phyloP scores from a whole-genome alignment of 2,329 filamentous ascomycete species.

The Colletotrichum musae region DNA sequence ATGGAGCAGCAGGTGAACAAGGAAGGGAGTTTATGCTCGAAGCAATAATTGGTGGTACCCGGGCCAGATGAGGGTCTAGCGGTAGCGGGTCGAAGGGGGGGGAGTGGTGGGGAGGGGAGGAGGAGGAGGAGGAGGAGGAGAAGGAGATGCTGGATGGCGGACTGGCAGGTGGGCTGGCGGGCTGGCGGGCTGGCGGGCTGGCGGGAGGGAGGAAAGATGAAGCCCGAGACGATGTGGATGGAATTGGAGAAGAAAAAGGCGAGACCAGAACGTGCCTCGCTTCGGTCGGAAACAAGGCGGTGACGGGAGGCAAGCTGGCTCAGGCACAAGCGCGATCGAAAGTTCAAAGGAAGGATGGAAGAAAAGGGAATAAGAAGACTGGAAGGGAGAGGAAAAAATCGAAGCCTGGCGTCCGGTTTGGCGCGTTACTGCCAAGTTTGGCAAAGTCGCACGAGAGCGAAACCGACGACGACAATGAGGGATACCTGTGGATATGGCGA shows the following conservation, averaged over 20 bases:
- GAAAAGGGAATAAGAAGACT: neutral
- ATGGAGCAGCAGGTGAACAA: slow-evolving; percentile 32
- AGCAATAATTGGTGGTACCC: slow-evolving; percentile 23
- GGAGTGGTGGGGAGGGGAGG: neutral
- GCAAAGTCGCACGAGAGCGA: slow-evolving; percentile 27
- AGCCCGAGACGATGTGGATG: slow-evolving; percentile 1
- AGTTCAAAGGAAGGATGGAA: neutral
- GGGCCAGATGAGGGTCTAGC: slow-evolving; percentile 17
- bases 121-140: neutral
- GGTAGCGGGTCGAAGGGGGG: slow-evolving; percentile 13
- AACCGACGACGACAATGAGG: slow-evolving; percentile 8
- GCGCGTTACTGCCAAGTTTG: slow-evolving; percentile 31
- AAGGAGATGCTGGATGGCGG: neutral
- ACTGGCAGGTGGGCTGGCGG: no score
- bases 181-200: no score
- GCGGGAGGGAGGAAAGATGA: neutral
- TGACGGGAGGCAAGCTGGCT: neutral
- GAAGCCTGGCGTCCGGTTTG: neutral
- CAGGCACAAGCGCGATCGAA: neutral
- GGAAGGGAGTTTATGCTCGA: slow-evolving; percentile 35
- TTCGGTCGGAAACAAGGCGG: slow-evolving; percentile 26
- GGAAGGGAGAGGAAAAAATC: neutral
- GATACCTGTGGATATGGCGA: neutral
- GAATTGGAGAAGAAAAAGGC: slow-evolving; percentile 3
- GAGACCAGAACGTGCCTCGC: slow-evolving; percentile 24